Base-by-base conservation (phyloP, 768 basidiomycete species). In the Mycena rosella region DNA sequence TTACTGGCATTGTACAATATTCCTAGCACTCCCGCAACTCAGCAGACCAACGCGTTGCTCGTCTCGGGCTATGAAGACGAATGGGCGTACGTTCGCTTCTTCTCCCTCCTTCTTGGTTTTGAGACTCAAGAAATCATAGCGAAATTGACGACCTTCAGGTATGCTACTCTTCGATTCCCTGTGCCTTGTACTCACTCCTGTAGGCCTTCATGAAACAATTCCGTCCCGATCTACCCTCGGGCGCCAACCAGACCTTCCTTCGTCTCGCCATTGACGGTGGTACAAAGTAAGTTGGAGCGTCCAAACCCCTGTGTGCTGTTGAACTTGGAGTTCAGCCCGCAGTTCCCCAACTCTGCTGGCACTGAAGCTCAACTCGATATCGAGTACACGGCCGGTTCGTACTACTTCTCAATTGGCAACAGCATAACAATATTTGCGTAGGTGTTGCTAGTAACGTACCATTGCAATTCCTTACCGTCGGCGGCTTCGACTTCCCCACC, bases 401-500 rank as follows among this genome's bases (percentile, higher is more conserved):
- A 52, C 34, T 60, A 60, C 20, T 15, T 30, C 79, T 68, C 84
- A 84, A 1, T 83, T 80, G 1, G 80, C 80, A 0, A 36, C 72
- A 6, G 81, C 76, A 3, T 82, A 82, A 62, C 83, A 73, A 57
- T 79, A 82, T 1, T 85, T 84, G n/a, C 80, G 77, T 26, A 85
- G 86, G 15, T 73, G 77, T 75, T 22, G 79, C 82, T 2, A 81
- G 81, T 34, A 20, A 49, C 0, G 9, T 52, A 20, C 77, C 74
- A 0, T 71, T 78, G 5, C 75, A 61, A 0, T 65, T 86, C 65
- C 73, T 77, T 2, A 87, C 86, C 27, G 86, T 66, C 40, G 87
- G 73, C 85, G 86, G 6, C 85, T 81, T 51, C 44, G 18, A 65
- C 86, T 85, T 85, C 65, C 87, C 20, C 73, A 83, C 38, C 81